phyloP scores from a whole-genome alignment of 352 stramenopile genomes.

The Pythium volutum region DNA sequence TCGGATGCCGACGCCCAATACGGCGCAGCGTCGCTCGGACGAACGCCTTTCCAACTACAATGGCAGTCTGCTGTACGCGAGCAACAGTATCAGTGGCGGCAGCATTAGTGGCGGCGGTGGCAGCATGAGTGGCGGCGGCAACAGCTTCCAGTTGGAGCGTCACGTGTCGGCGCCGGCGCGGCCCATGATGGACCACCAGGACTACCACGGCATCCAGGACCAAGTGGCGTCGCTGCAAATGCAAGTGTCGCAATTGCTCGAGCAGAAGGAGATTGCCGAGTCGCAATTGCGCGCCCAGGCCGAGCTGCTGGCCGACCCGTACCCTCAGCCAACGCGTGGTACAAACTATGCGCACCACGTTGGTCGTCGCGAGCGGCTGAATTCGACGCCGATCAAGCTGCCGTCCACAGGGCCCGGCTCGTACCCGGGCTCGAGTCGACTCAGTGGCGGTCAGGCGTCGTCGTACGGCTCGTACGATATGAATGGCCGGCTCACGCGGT shows the following conservation, averaged over 20 bases:
- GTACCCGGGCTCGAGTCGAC: not conserved
- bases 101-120: not conserved
- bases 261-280: conserved; percentile 82
- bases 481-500: conserved; percentile 13
- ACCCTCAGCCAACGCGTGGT: not conserved
- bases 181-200: conserved; percentile 26
- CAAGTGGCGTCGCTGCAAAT: conserved; percentile 84
- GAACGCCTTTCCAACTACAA: conserved; percentile 30
- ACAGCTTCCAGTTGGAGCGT: conserved; percentile 47
- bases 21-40: conserved; percentile 47
- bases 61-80: conserved; percentile 14
- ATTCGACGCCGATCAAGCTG: conserved; percentile 61
- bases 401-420: conserved; percentile 5
- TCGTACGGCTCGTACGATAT: conserved; percentile 21
- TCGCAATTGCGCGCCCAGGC: conserved; percentile 68
- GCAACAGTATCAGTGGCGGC: not conserved
- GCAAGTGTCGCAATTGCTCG: conserved; percentile 78
- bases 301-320: conserved; percentile 46
- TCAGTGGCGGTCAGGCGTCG: not conserved
- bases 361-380: conserved; percentile 44
- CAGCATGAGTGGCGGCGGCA: not conserved
- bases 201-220: conserved; percentile 62
- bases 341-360: not conserved
- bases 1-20: not conserved
- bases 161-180: conserved; percentile 72